Conservation (phyloP, 2,329 filamentous ascomycete species). For the Botrytis elliptica region DNA sequence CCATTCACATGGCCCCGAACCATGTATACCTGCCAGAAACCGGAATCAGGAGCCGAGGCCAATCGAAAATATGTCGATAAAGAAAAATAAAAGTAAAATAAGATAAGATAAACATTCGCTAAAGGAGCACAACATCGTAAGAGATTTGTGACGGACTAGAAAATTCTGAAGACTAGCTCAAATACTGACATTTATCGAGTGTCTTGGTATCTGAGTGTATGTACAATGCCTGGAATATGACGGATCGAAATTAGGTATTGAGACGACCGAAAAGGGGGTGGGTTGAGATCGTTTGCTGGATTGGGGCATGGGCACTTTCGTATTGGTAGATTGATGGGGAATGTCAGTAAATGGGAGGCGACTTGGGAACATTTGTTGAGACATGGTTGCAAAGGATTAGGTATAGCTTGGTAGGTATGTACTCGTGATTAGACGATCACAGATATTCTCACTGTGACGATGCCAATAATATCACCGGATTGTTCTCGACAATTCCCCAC, state of each 20-base stretch:
- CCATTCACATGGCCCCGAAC: background rate
- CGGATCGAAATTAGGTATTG: background rate
- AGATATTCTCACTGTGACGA: background rate
- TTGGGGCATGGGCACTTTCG: background rate
- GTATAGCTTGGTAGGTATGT: background rate
- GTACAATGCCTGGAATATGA: constrained; percentile 8
- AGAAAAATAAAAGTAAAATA: background rate
- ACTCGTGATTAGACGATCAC: too few relatives aligned
- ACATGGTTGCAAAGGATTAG: background rate
- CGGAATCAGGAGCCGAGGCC: background rate
- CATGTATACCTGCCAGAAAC: background rate
- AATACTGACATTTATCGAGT: background rate
- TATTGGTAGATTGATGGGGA: background rate
- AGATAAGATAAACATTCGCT: background rate
- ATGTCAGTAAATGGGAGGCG: background rate
- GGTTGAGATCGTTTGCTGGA: background rate
- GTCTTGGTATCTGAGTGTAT: background rate
- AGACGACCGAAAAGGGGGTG: background rate
- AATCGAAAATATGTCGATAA: background rate
- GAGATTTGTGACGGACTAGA: background rate
- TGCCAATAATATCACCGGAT: background rate
- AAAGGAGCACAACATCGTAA: background rate
- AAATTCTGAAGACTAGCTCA: constrained; percentile 8
- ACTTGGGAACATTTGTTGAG: background rate
- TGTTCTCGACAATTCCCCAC: background rate